Base-by-base conservation (phyloP, 164 flowering plant species). In the Tetrastigma voinierianum region DNA sequence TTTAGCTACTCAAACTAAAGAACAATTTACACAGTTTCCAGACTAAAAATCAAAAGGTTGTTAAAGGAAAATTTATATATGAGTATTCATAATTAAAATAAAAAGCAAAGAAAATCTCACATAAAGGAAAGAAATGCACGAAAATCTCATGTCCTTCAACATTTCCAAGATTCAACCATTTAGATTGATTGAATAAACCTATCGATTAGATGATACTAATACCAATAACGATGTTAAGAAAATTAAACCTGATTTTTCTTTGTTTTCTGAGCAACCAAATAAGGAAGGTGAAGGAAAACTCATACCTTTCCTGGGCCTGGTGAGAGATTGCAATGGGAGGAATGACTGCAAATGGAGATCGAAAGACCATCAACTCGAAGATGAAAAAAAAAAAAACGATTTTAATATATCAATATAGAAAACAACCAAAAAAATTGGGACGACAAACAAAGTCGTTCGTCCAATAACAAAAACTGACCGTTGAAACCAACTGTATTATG, bases 401-500 rank as follows among this genome's bases (percentile, higher is more conserved):
- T 9, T 10, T 12, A 25, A 18, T 19, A 61, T 46, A 46, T 11
- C 4, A 12, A 61, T 18, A 61, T 11, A 51, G 15, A 65, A 56
- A 3, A 16, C 1, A 20, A 32, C 40, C 40, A 32, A 32, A 32
- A 32, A 32, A 18, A 24, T 11, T 24, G 19, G 24, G 61, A 53
- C 40, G 3, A 32, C 40, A 57, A 47, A n/a, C n/a, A n/a, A n/a
- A n/a, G n/a, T n/a, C n/a, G n/a, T n/a, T n/a, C n/a, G n/a, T n/a
- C n/a, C n/a, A n/a, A n/a, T n/a, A n/a, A n/a, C n/a, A n/a, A 54
- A 21, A 49, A 64, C 46, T 56, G 68, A 70, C 74, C 77, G 70
- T 70, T 73, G 72, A 66, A 67, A 57, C 72, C 61, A 73, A 73
- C 80, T 51, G 72, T 48, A 32, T 32, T 32, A 32, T 32, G 40